Evolutionary conservation across 148 eudicot species (phyloP).

Genomic region (Rhododendron ferrugineum): DNA sequence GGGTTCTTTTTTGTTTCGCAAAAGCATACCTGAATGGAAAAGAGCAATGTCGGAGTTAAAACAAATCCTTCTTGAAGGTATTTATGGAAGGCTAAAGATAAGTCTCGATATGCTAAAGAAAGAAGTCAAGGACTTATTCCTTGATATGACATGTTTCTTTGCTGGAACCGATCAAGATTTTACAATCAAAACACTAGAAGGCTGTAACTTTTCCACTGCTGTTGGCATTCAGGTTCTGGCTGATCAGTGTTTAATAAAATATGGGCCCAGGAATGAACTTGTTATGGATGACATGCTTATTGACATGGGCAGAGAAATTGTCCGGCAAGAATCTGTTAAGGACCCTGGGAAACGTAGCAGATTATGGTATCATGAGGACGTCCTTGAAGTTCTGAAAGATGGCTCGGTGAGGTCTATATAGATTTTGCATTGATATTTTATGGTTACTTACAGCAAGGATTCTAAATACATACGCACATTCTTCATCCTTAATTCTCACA

Average conservation of each 20-base stretch:
- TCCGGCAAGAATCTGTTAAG: too few species aligned
- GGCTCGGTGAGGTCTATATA: too few species aligned
- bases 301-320: too few species aligned
- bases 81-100: slow-evolving; percentile 5
- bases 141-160: slow-evolving; percentile 13
- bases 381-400: too few species aligned
- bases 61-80: neutral
- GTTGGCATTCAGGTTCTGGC: neutral
- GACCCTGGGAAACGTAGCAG: too few species aligned
- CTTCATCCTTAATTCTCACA: too few species aligned
- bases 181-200: slow-evolving; percentile 10
- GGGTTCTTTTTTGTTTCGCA: neutral
- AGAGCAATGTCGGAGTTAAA: neutral
- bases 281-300: too few species aligned
- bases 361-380: too few species aligned
- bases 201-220: neutral
- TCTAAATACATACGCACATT: too few species aligned
- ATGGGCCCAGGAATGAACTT: too few species aligned
- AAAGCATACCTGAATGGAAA: neutral
- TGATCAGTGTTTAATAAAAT: neutral
- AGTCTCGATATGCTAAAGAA: neutral
- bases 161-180: neutral
- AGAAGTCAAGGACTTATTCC: neutral
- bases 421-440: too few species aligned
- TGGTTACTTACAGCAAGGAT: too few species aligned